Evolutionary conservation across 176 grass and related monocot genomes (phyloP), one percentile per base, ranked within the genome.

Genomic region (Avena insularis): DNA sequence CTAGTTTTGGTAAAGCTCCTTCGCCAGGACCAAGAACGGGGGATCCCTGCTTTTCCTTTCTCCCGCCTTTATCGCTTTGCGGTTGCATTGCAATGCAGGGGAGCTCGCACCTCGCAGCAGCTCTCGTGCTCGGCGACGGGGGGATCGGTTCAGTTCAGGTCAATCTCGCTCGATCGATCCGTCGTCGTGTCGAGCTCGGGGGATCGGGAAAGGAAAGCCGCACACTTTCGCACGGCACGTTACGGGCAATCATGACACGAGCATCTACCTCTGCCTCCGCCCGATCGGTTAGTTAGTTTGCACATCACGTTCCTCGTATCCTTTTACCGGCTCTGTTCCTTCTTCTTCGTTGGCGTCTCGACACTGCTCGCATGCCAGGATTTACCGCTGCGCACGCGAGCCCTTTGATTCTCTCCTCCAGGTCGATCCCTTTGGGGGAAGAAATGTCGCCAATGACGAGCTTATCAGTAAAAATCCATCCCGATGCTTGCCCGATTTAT

Each of bases 1-100:
- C 93, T 78, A 63, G 79, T 90, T 93, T 90, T 91, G 80, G 82
- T 88, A 91, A 91, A 91, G 86, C 86, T 79, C 4, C 27, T 8
- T 60, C 59, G 79, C 8, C 77, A 54, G 71, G 56, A 91, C 94
- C 94, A 90, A 93, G 85, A 86, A 56, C 79, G 36, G 77, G 46
- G 71, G 89, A 90, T 88, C 81, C 69, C 75, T 79, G 4, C 70
- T 48, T 27, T 31, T 57, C 29, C 20, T 53, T 31, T 0, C 13
- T 13, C 4, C 10, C 0, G 2, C 47, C 73, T 77, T 81, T 81
- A 81, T 84, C 62, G 83, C 90, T 90, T 88, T 79, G 89, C 88
- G 72, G 54, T 11, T 27, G 55, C 81, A 21, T 12, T 31, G 53
- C 65, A 65, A 38, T 38, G 36, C 36, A 38, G 36, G 36, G 2